Evolutionary conservation across 192 early-diverging fungal species (phyloP).

Genomic region (Obelidium mucronatum): DNA sequence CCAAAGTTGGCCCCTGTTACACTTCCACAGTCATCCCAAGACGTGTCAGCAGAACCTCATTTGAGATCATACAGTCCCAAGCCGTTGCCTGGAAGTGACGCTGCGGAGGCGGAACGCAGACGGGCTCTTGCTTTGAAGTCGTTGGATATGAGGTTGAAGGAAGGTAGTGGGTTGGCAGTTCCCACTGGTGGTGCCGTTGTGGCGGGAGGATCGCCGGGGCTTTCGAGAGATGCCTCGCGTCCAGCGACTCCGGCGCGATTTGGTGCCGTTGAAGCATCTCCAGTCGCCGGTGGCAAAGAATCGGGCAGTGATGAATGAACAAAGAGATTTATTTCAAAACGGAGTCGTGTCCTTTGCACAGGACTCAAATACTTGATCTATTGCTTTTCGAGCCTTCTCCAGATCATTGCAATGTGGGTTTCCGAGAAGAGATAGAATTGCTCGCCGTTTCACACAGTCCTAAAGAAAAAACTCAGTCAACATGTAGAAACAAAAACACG

Average conservation of each 20-base stretch:
- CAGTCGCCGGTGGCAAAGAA: too few relatives aligned
- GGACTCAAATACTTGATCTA: background rate
- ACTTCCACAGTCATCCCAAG: background rate
- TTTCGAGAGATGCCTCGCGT: background rate
- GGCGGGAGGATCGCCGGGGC: background rate
- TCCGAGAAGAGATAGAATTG: slow-evolving; percentile 13
- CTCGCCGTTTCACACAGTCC: slow-evolving; percentile 30
- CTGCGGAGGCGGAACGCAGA: slow-evolving; percentile 36
- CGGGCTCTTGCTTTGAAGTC: slow-evolving; percentile 36
- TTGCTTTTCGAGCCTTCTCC: background rate
- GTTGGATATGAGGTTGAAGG: slow-evolving; percentile 36
- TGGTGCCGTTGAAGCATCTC: too few relatives aligned
- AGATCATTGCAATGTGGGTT: slow-evolving; percentile 8
- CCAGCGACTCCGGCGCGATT: slow-evolving; percentile 7
- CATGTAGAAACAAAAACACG: background rate
- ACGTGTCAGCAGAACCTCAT: background rate
- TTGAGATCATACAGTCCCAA: slow-evolving; percentile 13
- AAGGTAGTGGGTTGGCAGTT: background rate
- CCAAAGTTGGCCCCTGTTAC: slow-evolving; percentile 48
- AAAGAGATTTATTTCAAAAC: too few relatives aligned
- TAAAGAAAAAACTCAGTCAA: background rate
- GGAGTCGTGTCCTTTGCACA: slow-evolving; percentile 15
- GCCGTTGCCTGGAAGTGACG: slow-evolving; percentile 28
- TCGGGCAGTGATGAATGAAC: too few relatives aligned
- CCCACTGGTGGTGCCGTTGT: background rate